Evolutionary conservation across 768 basidiomycete species (phyloP).

Genomic region (Mycena polygramma): DNA sequence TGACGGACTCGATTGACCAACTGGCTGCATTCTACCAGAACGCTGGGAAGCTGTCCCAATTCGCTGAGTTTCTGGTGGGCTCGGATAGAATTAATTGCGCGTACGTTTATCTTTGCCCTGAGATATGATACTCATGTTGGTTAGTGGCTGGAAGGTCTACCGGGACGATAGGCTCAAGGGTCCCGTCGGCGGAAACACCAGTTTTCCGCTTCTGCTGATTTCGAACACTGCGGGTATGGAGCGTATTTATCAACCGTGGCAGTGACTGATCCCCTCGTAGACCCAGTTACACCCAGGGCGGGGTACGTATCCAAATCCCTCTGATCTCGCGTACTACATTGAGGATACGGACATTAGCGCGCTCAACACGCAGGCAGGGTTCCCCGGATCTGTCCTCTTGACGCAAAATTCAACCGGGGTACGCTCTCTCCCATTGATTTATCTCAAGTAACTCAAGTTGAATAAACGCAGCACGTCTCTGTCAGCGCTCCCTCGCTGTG

Average conservation of each 20-base stretch:
- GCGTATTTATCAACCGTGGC: no score
- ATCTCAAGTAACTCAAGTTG: no score
- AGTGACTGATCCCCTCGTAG: not conserved
- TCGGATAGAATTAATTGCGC: slow-evolving; percentile 23
- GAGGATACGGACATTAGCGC: no score
- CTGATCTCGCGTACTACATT: no score
- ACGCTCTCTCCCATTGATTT: not conserved
- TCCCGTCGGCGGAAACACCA: slow-evolving; percentile 38
- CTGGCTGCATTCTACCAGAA: slow-evolving; percentile 23
- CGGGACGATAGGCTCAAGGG: slow-evolving; percentile 19
- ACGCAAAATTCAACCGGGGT: slow-evolving; percentile 39
- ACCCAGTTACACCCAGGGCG: slow-evolving; percentile 38
- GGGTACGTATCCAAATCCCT: slow-evolving; percentile 18
- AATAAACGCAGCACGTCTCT: slow-evolving; percentile 32
- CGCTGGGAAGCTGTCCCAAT: slow-evolving; percentile 16
- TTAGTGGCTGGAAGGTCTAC: slow-evolving; percentile 36
- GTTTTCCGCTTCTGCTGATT: slow-evolving; percentile 42
- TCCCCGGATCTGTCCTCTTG: slow-evolving; percentile 36
- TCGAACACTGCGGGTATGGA: slow-evolving; percentile 36
- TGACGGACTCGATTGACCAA: slow-evolving; percentile 28
- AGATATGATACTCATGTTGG: no score
- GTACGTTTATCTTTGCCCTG: no score
- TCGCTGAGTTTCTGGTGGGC: slow-evolving; percentile 36
- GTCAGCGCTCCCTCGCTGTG: slow-evolving; percentile 13
- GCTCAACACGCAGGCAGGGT: not conserved